A percentile compares a stretch with the other conserved stretches of the same genome.
Evolutionary conservation across 768 basidiomycete genomes (phyloP).

Genomic region (Termitomyces heimii): DNA sequence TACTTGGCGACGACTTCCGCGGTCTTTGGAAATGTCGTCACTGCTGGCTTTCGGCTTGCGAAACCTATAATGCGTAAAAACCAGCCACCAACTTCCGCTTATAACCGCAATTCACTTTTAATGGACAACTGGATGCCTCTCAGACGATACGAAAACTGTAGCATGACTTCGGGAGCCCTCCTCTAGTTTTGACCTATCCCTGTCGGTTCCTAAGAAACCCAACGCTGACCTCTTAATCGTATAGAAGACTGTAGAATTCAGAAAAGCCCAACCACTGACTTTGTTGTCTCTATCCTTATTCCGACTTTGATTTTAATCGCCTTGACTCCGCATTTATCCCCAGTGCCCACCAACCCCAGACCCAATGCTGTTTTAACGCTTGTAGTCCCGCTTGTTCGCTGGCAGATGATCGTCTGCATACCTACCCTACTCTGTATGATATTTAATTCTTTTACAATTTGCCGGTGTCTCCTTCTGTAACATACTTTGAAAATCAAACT

Average conservation of each 20-base stretch:
- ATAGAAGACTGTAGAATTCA: background rate
- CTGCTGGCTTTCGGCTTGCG: background rate
- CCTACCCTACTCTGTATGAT: background rate
- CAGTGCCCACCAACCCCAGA: background rate
- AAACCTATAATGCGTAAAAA: background rate
- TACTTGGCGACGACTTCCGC: background rate
- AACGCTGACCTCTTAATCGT: background rate
- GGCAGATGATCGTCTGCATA: background rate
- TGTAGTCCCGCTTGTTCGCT: background rate
- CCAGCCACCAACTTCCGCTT: background rate
- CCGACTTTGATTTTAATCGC: background rate
- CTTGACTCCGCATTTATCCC: background rate
- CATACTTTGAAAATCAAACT: background rate
- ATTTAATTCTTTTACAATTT: background rate
- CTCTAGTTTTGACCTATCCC: background rate
- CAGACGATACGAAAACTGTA: background rate
- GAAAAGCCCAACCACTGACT: background rate
- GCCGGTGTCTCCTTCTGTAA: background rate
- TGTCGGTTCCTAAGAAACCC: background rate
- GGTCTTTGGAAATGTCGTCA: too few relatives aligned
- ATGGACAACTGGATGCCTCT: background rate
- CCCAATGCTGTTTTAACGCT: background rate
- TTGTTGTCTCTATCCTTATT: background rate
- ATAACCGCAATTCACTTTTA: background rate
- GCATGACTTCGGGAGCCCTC: background rate